A percentile compares a stretch with the other conserved stretches of the same genome.
Evolutionary conservation across 106 monocot genomes (phyloP).

Genomic region (Agapanthus africanus): DNA sequence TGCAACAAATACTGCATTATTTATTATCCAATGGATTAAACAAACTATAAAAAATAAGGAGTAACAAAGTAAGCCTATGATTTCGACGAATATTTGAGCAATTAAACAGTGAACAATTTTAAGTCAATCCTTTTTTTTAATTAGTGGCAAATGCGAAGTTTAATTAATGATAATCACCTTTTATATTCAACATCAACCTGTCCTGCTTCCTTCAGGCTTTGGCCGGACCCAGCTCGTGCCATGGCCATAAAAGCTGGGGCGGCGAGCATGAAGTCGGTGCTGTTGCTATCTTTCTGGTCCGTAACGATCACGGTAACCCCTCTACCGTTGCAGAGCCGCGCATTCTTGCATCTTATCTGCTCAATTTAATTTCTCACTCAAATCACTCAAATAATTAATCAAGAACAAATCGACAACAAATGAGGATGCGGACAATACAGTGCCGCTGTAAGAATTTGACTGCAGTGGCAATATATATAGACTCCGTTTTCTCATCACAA

Average conservation of each 20-base stretch:
- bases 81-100: too few species aligned
- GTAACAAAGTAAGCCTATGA: not conserved
- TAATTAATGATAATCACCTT: slow-evolving; percentile 55
- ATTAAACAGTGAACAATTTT: not conserved
- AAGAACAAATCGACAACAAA: too few species aligned
- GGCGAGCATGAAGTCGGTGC: slow-evolving; percentile 58
- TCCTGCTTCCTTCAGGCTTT: slow-evolving; percentile 18
- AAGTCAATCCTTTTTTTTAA: not conserved
- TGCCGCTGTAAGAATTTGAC: too few species aligned
- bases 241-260: slow-evolving; percentile 47
- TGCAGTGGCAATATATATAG: too few species aligned
- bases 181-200: slow-evolving; percentile 58
- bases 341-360: slow-evolving; percentile 70
- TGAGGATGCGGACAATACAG: too few species aligned
- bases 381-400: not conserved
- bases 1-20: not conserved
- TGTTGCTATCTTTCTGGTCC: slow-evolving; percentile 42
- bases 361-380: not conserved
- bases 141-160: too few species aligned
- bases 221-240: slow-evolving; percentile 37
- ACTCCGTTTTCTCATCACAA: too few species aligned
- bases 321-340: slow-evolving; percentile 30
- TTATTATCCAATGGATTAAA: not conserved
- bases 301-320: slow-evolving; percentile 61
- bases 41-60: too few species aligned